Base-by-base conservation (phyloP, 2,329 filamentous ascomycete genomes). In the Colletotrichum filicis region DNA sequence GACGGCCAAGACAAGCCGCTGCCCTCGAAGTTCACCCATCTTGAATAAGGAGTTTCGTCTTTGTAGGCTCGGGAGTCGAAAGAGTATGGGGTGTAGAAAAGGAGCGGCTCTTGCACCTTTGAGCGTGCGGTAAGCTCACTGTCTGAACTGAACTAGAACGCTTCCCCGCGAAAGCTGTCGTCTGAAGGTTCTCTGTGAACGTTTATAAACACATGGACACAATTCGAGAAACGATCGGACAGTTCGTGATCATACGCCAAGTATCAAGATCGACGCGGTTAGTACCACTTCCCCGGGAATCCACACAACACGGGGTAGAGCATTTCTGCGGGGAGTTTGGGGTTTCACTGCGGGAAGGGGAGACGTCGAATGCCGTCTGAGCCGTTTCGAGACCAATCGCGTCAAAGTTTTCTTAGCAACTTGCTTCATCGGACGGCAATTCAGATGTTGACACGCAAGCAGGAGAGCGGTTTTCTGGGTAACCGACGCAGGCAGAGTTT, bases 1-100 rank as follows among this genome's bases (percentile, higher is more conserved):
- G 68, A 87, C 84, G 22, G 84, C 81, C 26, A 81, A 75, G 26
- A 87, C 78, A 26, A 87, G 81, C 16, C 79, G 76, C 42, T 80
- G 81, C 46, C 84, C 84, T 14, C 60, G 42, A 56, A 73, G 66
- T 42, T 73, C 70, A 16, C 60, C 60, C 70, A 73, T 73, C 2
- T 32, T 64, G 32, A 16, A 22, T n/a, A n/a, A 19, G 8, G 19
- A 49, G 42, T 49, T 49, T 49, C 3, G 42, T 11, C 19, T 9
- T 2, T n/a, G 42, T 49, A 19, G n/a, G 11, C 3, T 49, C 19
- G 0, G 8, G 11, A 35, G 32, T 35, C n/a, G 19, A 49, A 22
- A 22, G 19, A n/a, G 7, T 49, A 19, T 11, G 42, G 19, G 3
- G 42, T 9, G 3, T n/a, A 49, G 42, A 22, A 22, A 9, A 22